Evolutionary conservation across 768 basidiomycete species (phyloP).

Genomic region (Pisolithus tinctorius): DNA sequence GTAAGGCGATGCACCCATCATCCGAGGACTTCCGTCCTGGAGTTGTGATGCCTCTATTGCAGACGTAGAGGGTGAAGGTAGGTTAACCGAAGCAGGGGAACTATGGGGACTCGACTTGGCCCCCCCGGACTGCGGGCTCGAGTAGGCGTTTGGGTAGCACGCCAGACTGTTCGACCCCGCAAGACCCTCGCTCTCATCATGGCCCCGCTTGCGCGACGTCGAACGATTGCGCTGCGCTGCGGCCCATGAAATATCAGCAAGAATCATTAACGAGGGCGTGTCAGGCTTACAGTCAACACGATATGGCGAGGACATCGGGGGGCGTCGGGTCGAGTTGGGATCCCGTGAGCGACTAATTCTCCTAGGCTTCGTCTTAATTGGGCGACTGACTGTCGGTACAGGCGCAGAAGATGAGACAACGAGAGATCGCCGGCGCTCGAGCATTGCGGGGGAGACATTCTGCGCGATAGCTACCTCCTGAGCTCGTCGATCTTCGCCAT

Average conservation of each 20-base stretch:
- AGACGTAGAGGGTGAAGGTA: constrained; percentile 63
- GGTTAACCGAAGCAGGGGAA: constrained; percentile 66
- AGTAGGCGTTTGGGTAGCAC: constrained; percentile 49
- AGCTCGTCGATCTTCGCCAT: constrained; percentile 13
- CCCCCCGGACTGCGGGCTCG: constrained; percentile 42
- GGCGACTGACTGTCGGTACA: constrained; percentile 40
- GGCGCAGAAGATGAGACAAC: constrained; percentile 31
- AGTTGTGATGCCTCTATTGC: constrained; percentile 37
- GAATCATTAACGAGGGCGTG: neutral
- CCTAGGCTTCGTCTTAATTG: constrained; percentile 44
- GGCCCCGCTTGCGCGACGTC: constrained; percentile 66
- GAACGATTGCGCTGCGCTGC: constrained; percentile 66
- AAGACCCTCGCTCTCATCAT: constrained; percentile 53
- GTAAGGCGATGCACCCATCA: constrained; percentile 39
- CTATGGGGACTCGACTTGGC: constrained; percentile 58
- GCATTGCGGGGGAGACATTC: constrained; percentile 26
- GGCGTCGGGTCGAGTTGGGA: constrained; percentile 43
- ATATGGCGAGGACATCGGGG: constrained; percentile 57
- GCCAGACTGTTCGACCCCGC: constrained; percentile 32
- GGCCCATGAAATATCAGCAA: constrained; percentile 13
- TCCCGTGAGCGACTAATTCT: constrained; percentile 57
- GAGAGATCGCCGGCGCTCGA: constrained; percentile 53
- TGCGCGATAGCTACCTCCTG: constrained; percentile 20
- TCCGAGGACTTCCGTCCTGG: constrained; percentile 51
- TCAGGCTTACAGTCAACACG: constrained; percentile 53